phyloP scores from a whole-genome alignment of 495 filamentous ascomycete genomes.

The Cercophora samala region DNA sequence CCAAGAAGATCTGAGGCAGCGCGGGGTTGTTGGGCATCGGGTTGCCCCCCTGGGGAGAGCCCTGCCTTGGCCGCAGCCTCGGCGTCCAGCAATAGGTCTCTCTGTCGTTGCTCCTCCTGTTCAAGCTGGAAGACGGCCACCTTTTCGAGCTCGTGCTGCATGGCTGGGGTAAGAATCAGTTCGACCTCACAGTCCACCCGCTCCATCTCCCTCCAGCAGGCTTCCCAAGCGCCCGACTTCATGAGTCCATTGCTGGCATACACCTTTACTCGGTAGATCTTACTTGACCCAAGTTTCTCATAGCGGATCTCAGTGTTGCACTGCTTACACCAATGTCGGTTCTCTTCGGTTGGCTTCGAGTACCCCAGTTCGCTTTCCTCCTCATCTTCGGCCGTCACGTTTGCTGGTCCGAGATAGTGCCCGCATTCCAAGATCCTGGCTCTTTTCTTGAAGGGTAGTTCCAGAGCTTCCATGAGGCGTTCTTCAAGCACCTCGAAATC shows the following conservation, averaged over 20 bases:
- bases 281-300: slow-evolving; percentile 42
- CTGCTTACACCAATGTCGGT: slow-evolving; percentile 60
- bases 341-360: slow-evolving; percentile 30
- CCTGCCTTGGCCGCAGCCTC: slow-evolving; percentile 28
- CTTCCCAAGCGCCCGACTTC: slow-evolving; percentile 85
- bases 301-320: slow-evolving; percentile 53
- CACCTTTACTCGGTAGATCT: slow-evolving; percentile 79
- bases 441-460: slow-evolving; percentile 59
- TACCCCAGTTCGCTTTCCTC: slow-evolving; percentile 39
- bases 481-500: slow-evolving; percentile 92
- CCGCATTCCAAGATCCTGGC: slow-evolving; percentile 76
- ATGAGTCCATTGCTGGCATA: slow-evolving; percentile 94
- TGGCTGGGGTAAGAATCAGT: slow-evolving; percentile 48
- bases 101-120: slow-evolving; percentile 34
- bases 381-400: slow-evolving; percentile 42
- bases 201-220: slow-evolving; percentile 97
- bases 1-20: background rate
- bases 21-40: slow-evolving; percentile 19
- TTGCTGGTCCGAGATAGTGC: slow-evolving; percentile 58
- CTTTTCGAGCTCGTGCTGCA: slow-evolving; percentile 46
- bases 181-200: slow-evolving; percentile 90
- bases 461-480: slow-evolving; percentile 80
- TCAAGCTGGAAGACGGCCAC: slow-evolving; percentile 34
- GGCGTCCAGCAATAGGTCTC: slow-evolving; percentile 16
- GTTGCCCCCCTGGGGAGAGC: slow-evolving; percentile 1